These are phyloP conservation scores for Vaccinium macrocarpon DNA, from an alignment of 148 eudicot genomes.

Conservation along the genomic window DNA sequence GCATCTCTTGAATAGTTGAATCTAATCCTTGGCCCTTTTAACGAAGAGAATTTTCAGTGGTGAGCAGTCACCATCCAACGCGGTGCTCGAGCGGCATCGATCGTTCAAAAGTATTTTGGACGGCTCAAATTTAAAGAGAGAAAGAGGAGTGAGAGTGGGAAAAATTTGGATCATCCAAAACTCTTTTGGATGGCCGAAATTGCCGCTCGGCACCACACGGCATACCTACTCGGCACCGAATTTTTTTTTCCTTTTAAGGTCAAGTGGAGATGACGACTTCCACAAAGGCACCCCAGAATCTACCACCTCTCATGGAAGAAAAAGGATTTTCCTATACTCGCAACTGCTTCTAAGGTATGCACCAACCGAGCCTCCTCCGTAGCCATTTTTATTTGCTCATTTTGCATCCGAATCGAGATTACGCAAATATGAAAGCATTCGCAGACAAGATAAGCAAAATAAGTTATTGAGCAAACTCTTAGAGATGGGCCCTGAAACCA, in stretches of 20 bases:
- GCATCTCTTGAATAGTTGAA: not conserved
- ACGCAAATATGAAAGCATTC: not conserved
- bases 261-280: not conserved
- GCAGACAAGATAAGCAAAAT: not conserved
- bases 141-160: too few relatives aligned
- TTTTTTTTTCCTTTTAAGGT: not conserved
- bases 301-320: not conserved
- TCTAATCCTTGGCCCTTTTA: not conserved
- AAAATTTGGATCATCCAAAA: too few relatives aligned
- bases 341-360: not conserved
- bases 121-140: too few relatives aligned
- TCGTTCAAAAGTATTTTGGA: too few relatives aligned
- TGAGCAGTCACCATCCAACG: too few relatives aligned
- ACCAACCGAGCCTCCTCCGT: not conserved
- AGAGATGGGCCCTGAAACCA: too few relatives aligned
- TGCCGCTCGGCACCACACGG: too few relatives aligned
- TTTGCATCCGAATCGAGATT: not conserved
- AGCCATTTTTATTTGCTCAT: not conserved
- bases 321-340: not conserved
- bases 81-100: too few relatives aligned
- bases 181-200: too few relatives aligned
- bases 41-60: too few relatives aligned
- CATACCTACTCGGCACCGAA: too few relatives aligned
- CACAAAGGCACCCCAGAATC: not conserved
- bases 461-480: too few relatives aligned